These are phyloP conservation scores for Chytridium lagenaria DNA, from an alignment of 371 early-diverging fungal genomes.

Conservation along the genomic window DNA sequence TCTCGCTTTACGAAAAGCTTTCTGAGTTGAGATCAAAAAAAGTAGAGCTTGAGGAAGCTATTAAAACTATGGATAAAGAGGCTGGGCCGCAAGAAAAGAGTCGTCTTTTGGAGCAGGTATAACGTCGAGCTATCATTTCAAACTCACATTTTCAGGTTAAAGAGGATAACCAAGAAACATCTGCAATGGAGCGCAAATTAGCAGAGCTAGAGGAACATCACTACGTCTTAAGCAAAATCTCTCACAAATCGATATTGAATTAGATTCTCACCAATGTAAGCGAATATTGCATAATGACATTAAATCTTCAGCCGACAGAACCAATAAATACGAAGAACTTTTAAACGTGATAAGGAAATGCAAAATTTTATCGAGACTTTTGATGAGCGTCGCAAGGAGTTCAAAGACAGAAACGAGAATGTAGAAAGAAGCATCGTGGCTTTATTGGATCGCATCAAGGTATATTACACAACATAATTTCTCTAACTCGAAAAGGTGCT, in stretches of 20 bases:
- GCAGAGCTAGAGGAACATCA: constrained; percentile 54
- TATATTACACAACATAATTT: neutral
- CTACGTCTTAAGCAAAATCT: constrained; percentile 42
- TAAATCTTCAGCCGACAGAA: constrained; percentile 45
- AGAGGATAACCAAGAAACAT: too few species aligned
- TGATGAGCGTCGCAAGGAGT: constrained; percentile 45
- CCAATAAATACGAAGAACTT: constrained; percentile 62
- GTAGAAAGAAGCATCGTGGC: constrained; percentile 47
- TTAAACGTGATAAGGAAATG: constrained; percentile 64
- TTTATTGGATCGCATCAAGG: constrained; percentile 48
- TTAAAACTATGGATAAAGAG: too few species aligned
- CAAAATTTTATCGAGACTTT: constrained; percentile 54
- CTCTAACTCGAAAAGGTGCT: constrained; percentile 20
- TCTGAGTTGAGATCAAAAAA: too few species aligned
- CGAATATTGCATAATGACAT: neutral
- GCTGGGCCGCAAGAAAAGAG: too few species aligned
- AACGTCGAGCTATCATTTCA: too few species aligned
- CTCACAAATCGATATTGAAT: constrained; percentile 46
- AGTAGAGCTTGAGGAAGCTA: too few species aligned
- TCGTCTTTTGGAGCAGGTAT: too few species aligned
- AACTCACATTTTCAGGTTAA: too few species aligned
- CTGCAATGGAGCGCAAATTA: too few species aligned
- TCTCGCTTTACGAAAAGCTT: constrained; percentile 60
- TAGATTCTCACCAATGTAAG: constrained; percentile 46
- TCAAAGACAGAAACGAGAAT: constrained; percentile 32